A percentile compares a stretch with the other conserved stretches of the same genome.
These are phyloP conservation scores for Plectranthus barbatus DNA, from an alignment of 257 asterid species.

Conservation along the genomic window DNA sequence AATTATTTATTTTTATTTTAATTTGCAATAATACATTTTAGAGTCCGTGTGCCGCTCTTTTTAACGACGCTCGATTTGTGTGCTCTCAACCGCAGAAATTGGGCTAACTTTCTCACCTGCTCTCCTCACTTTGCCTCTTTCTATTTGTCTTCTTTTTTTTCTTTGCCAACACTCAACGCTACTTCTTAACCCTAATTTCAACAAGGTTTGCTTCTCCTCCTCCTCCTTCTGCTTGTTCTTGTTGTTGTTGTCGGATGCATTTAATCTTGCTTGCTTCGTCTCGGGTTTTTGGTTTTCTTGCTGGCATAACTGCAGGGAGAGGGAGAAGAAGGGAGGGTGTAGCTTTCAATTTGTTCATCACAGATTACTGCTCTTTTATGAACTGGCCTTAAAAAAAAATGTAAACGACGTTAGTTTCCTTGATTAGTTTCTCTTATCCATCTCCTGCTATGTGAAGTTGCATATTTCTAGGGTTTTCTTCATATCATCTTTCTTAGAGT, in stretches of 20 bases:
- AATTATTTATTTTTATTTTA: too few species aligned
- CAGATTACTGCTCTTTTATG: background rate
- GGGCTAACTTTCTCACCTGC: conserved; percentile 25
- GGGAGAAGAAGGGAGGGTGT: background rate
- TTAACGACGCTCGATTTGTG: conserved; percentile 32
- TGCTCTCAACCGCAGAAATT: conserved; percentile 23
- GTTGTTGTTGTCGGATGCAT: background rate
- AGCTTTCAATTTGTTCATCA: background rate
- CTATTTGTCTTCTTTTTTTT: conserved; percentile 27
- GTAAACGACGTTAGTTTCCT: too few species aligned
- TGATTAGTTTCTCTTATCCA: background rate
- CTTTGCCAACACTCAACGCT: conserved; percentile 14
- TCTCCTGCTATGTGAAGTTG: background rate
- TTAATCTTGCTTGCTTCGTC: background rate
- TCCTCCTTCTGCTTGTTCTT: background rate
- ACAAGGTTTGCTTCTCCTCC: conserved; percentile 12
- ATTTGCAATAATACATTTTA: background rate
- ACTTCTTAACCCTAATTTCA: conserved; percentile 17
- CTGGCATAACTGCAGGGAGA: background rate
- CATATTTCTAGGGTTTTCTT: conserved; percentile 16
- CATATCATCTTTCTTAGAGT: too few species aligned
- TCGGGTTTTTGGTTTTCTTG: background rate
- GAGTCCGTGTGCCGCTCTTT: conserved; percentile 11
- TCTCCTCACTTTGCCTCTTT: conserved; percentile 10
- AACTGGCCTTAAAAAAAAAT: background rate